Evolutionary conservation across 257 asterid species (phyloP).

Genomic region (Apocynum venetum): DNA sequence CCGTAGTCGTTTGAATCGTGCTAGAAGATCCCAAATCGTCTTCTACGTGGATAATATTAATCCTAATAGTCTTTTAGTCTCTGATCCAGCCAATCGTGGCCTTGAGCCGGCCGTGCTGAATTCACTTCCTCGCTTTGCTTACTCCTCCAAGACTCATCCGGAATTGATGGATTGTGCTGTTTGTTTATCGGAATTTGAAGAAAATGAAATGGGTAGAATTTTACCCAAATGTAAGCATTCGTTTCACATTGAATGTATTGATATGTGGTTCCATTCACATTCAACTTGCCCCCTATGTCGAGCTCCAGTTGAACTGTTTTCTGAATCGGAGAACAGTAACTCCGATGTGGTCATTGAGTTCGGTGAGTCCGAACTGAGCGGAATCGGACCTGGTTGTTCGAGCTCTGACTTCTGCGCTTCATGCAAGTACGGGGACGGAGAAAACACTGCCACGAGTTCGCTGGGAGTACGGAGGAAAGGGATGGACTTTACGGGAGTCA

Average conservation of each 20-base stretch:
- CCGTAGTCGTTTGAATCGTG: slow-evolving; percentile 24
- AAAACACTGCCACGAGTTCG: slow-evolving; percentile 18
- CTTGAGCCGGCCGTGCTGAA: slow-evolving; percentile 52
- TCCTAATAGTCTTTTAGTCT: background rate
- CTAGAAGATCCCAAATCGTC: slow-evolving; percentile 43
- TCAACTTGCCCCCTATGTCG: slow-evolving; percentile 91
- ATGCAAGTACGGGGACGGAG: slow-evolving; percentile 25
- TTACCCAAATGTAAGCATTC: slow-evolving; percentile 67
- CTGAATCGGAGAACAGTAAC: slow-evolving; percentile 19
- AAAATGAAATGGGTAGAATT: slow-evolving; percentile 50
- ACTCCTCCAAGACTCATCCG: slow-evolving; percentile 33
- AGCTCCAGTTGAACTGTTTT: slow-evolving; percentile 46
- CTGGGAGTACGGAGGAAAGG: slow-evolving; percentile 47
- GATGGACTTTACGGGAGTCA: slow-evolving; percentile 37
- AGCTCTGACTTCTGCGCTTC: slow-evolving; percentile 30
- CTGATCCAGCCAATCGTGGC: slow-evolving; percentile 39
- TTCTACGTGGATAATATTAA: slow-evolving; percentile 38
- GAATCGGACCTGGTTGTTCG: slow-evolving; percentile 34
- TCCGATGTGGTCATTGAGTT: slow-evolving; percentile 12
- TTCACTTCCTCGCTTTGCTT: slow-evolving; percentile 50
- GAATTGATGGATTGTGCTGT: slow-evolving; percentile 62
- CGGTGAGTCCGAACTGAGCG: background rate
- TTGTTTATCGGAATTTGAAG: slow-evolving; percentile 71
- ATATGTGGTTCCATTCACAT: slow-evolving; percentile 80
- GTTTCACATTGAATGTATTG: slow-evolving; percentile 72